Percentiles rank a stretch among this genome's conserved stretches.
phyloP scores from a whole-genome alignment of 352 stramenopile genomes.

The Phytophthora foliorum region DNA sequence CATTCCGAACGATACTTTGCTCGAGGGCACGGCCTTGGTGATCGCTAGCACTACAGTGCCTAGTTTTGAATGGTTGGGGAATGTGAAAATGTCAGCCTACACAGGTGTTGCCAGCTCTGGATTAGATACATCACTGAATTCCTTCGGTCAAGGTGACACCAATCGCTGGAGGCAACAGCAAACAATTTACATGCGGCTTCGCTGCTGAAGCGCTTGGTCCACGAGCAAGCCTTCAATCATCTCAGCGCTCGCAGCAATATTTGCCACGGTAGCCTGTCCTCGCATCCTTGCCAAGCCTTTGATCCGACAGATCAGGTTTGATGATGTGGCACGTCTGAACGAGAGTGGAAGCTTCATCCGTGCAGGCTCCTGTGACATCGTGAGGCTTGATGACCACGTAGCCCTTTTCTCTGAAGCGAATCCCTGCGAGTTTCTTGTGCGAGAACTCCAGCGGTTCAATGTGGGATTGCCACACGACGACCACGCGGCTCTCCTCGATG shows the following conservation, averaged over 20 bases:
- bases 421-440: slow-evolving; percentile 43
- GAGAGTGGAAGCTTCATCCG: slow-evolving; percentile 40
- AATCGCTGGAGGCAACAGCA: too few relatives aligned
- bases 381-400: slow-evolving; percentile 68
- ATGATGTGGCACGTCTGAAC: slow-evolving; percentile 66
- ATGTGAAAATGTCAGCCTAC: too few relatives aligned
- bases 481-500: slow-evolving; percentile 57
- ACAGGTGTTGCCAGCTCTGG: too few relatives aligned
- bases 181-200: slow-evolving; percentile 19
- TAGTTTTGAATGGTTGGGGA: too few relatives aligned
- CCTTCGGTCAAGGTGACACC: too few relatives aligned
- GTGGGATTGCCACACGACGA: slow-evolving; percentile 69
- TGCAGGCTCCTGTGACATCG: slow-evolving; percentile 6
- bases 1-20: too few relatives aligned
- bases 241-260: slow-evolving; percentile 49
- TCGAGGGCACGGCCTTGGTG: too few relatives aligned
- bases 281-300: slow-evolving; percentile 33
- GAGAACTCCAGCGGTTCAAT: slow-evolving; percentile 73
- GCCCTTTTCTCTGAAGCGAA: slow-evolving; percentile 60
- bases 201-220: slow-evolving; percentile 32
- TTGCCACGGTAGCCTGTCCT: slow-evolving; percentile 44
- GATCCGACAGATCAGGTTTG: slow-evolving; percentile 54
- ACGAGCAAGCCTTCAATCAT: slow-evolving; percentile 62
- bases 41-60: too few relatives aligned
- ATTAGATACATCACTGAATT: too few relatives aligned